Evolutionary conservation across 768 basidiomycete genomes (phyloP), one percentile per base, ranked within the genome.

Genomic region (Phlebiopsis flavidoalba): DNA sequence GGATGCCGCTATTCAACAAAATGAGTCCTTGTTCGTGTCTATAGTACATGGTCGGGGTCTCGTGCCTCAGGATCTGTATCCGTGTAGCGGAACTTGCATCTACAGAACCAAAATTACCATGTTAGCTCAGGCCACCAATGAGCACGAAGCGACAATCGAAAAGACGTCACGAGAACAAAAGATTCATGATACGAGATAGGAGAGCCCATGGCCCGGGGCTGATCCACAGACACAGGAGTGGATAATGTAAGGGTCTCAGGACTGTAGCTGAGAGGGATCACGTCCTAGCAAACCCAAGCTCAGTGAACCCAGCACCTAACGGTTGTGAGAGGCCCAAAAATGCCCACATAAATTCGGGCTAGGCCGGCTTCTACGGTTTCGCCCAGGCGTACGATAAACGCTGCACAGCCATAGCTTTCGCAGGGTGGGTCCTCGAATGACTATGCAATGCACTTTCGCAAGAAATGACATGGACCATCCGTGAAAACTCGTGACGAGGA

Each of bases 241-340:
- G 54, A 55, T n/a, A n/a, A n/a, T n/a, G n/a, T n/a, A 21, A n/a
- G 22, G 21, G 21, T n/a, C n/a, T n/a, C n/a, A 37, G 6, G 49
- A 3, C 58, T 35, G 35, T 40, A 40, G n/a, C 51, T 26, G 19
- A 19, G 12, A 22, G 54, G 40, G 40, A 37, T 21, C 54, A 53
- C 43, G n/a, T 60, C 60, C 21, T n/a, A n/a, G n/a, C 60, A 60
- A 53, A 60, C 60, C 60, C 40, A 56, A 21, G 5, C 45, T 15
- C 22, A 60, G 33, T n/a, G 60, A 36, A 31, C 26, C 50, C 60
- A 60, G 60, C 53, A 37, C 50, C 53, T 31, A 52, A 19, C 12
- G 11, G 15, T 46, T 15, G 60, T 60, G 60, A 47, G 60, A 60
- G 48, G 36, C 19, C n/a, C n/a, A n/a, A 47, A 33, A 36, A n/a